Base-by-base conservation (phyloP, 352 stramenopile species). In the Phytophthora megakarya region DNA sequence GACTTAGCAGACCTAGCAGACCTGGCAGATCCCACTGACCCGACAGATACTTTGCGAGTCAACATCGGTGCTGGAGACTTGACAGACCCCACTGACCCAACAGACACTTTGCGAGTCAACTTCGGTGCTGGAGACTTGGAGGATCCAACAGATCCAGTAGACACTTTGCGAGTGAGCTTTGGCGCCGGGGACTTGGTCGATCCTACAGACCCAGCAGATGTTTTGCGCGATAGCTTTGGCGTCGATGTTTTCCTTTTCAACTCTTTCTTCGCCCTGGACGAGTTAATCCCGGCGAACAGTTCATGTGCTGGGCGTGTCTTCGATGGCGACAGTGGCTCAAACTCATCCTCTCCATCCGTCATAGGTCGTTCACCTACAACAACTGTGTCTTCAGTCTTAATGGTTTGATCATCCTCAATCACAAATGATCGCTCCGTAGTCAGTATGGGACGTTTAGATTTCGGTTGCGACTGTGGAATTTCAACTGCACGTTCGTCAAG, bases 391-490 rank as follows among this genome's bases (percentile, higher is more conserved):
- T 88, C 79, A 1, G 74, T 81, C 48, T 88, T 71, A 37, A 90
- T 75, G 0, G 65, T 84, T 51, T 88, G 44, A 48, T 85, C 70
- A 16, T 82, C 69, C 25, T 88, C 79, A 53, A 90, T 86, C 3
- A 90, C 80, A 62, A 89, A 86, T 15, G 76, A 89, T 18, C 74
- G 69, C 33, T 90, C 81, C 5, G 80, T 90, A 51, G 76, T 89
- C n/a, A 90, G 66, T 45, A 90, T 88, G 21, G 70, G 64, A 12
- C 73, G 75, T 13, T 52, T 67, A 6, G 39, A 30, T 11, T 70
- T 47, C 3, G 22, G 11, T 48, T 50, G 32, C 22, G 28, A 26
- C 58, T 73, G 38, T 15, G 48, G 19, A 52, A 42, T 9, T 37
- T 44, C 44, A 23, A 15, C 52, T 4, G 35, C 10, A 53, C 43